Evolutionary conservation across 306 rosid species (phyloP).

Genomic region (Corylus americana): DNA sequence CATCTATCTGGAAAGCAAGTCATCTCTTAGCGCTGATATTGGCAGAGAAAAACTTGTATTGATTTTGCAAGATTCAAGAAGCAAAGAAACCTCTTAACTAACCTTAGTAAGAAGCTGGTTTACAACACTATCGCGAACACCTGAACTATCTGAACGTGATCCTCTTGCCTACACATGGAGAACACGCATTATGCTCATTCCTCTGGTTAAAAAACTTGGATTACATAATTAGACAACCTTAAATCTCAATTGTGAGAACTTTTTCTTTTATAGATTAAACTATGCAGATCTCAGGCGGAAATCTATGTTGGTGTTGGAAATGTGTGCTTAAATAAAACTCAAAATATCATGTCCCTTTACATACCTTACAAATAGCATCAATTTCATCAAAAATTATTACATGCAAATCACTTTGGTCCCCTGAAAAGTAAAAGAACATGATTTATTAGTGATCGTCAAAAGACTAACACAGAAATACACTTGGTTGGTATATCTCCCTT

Average conservation of each 20-base stretch:
- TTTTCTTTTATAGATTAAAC: neutral
- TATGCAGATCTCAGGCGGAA: slow-evolving; percentile 12
- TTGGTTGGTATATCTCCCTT: slow-evolving; percentile 34
- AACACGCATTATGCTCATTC: slow-evolving; percentile 16
- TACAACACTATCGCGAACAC: slow-evolving; percentile 97
- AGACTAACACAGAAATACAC: slow-evolving; percentile 22
- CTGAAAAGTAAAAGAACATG: slow-evolving; percentile 45
- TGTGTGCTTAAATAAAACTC: slow-evolving; percentile 6
- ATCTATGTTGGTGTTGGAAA: slow-evolving; percentile 16
- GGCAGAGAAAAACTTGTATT: slow-evolving; percentile 3
- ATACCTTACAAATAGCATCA: slow-evolving; percentile 98
- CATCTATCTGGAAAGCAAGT: slow-evolving; percentile 83
- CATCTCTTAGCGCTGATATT: slow-evolving; percentile 24
- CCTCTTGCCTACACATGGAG: slow-evolving; percentile 77
- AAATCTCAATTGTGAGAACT: too few species aligned
- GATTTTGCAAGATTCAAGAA: slow-evolving; percentile 3
- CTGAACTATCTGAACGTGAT: slow-evolving; percentile 93
- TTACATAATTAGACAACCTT: slow-evolving; percentile 22
- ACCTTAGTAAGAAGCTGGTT: slow-evolving; percentile 99
- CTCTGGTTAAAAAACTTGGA: neutral
- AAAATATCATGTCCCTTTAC: neutral
- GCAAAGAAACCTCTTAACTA: slow-evolving; percentile 27
- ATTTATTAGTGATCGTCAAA: slow-evolving; percentile 30
- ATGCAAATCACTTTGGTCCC: slow-evolving; percentile 96
- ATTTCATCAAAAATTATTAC: slow-evolving; percentile 97